Conservation (phyloP, 768 basidiomycete genomes). For the Boletus vinaceobasis region DNA sequence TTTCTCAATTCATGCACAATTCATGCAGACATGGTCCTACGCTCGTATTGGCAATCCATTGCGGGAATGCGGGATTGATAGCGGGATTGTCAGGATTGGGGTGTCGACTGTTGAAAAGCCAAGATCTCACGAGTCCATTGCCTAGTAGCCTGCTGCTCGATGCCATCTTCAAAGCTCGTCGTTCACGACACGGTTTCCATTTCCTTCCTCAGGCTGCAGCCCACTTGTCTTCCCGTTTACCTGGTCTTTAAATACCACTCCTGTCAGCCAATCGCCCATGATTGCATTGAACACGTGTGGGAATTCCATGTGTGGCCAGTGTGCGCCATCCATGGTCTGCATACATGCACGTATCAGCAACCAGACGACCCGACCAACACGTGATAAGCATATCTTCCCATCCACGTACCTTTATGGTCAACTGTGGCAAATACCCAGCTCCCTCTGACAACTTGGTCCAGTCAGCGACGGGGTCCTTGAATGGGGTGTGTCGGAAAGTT, state of each 20-base stretch:
- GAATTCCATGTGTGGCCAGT: slow-evolving; percentile 68
- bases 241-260: background rate
- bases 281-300: slow-evolving; percentile 50
- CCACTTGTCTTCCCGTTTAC: background rate
- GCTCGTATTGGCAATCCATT: background rate
- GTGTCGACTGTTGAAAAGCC: background rate
- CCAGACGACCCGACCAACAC: slow-evolving; percentile 27
- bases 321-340: slow-evolving; percentile 51
- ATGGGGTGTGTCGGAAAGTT: no score
- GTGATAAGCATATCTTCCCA: background rate
- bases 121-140: background rate
- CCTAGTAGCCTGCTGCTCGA: background rate
- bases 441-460: slow-evolving; percentile 35
- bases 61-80: no score
- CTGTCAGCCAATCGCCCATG: slow-evolving; percentile 50
- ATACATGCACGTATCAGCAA: slow-evolving; percentile 30
- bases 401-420: slow-evolving; percentile 33
- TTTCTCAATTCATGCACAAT: background rate
- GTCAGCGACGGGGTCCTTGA: slow-evolving; percentile 44
- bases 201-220: background rate
- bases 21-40: background rate
- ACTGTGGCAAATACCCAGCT: slow-evolving; percentile 32
- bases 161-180: slow-evolving; percentile 20
- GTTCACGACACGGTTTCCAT: background rate
- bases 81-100: background rate